Conservation (phyloP, 352 stramenopile species). For the Globisporangium emineosum region DNA sequence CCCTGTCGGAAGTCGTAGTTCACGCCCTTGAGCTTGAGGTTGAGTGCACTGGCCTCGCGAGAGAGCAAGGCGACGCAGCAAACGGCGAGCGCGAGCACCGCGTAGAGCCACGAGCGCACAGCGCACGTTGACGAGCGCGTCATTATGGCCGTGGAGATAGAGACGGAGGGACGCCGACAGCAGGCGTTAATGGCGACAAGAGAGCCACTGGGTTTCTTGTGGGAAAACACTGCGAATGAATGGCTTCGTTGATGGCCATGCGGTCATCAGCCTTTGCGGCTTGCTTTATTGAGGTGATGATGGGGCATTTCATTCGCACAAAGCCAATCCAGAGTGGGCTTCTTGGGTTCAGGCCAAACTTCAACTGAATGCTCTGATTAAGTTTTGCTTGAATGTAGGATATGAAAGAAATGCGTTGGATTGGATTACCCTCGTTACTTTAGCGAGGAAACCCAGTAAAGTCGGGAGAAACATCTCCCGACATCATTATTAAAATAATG, state of each 20-base stretch:
- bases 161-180: not conserved
- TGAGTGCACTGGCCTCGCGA: slow-evolving; percentile 4
- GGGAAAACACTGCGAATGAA: not conserved
- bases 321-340: not conserved
- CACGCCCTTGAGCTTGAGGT: slow-evolving; percentile 35
- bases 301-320: not conserved
- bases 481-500: no score
- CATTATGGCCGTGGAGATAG: not conserved
- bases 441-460: not conserved
- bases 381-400: not conserved
- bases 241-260: not conserved
- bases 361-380: not conserved
- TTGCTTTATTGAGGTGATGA: not conserved
- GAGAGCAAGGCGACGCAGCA: slow-evolving; percentile 3
- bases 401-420: not conserved
- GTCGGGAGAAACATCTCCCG: no score
- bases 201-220: not conserved
- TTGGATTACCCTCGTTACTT: not conserved
- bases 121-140: no score
- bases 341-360: not conserved
- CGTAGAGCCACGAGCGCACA: not conserved
- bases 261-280: not conserved
- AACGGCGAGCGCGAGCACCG: not conserved
- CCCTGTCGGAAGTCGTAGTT: slow-evolving; percentile 68
- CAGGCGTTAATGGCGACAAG: not conserved